Base-by-base conservation (phyloP, 1,284 basidiomycete species). In the Sphagnurus paluster region DNA sequence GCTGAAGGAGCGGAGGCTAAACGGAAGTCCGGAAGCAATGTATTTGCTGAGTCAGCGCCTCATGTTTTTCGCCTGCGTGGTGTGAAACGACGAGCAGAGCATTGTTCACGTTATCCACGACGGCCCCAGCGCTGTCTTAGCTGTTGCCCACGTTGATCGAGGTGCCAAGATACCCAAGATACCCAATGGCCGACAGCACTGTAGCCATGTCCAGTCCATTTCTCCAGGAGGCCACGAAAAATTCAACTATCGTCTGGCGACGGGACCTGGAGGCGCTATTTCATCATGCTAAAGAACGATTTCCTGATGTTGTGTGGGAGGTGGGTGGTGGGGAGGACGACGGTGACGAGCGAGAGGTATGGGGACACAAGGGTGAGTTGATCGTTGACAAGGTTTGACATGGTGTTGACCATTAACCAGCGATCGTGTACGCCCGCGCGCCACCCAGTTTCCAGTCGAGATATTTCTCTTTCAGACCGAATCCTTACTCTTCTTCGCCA, bases 301-400 rank as follows among this genome's bases (percentile, higher is more conserved):
- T 93, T 62, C 87, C 89, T n/a, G 94, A 97, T 71, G 90, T 98
- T 42, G 83, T 90, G 13, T 97, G 93, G 93, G 84, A 90, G 64
- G 72, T 89, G 17, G 66, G 68, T 13, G 68, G 66, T 37, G 78
- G 82, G 20, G 76, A 76, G 26, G 77, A 75, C 44, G 70, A 69
- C 20, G 67, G 70, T 35, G 66, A 69, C 20, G 68, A 72, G 24
- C 81, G 86, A 40, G 81, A 85, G 50, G 79, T 94, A 13, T 92
- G 87, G 82, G 92, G 90, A 1, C 93, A 96, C 68, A 95, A 96
- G 77, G 91, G 91, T 92, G 17, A 25, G 73, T 59, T 10, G 20
- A 14, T 17, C 16, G 5, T 19, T 26, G 6, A 1, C 20, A 5
- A 30, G 17, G 9, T 14, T 20, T 23, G 8, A n/a, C 6, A 4